Conservation (phyloP, 1,139 yeast genomes). For the Diutina catenulata region DNA sequence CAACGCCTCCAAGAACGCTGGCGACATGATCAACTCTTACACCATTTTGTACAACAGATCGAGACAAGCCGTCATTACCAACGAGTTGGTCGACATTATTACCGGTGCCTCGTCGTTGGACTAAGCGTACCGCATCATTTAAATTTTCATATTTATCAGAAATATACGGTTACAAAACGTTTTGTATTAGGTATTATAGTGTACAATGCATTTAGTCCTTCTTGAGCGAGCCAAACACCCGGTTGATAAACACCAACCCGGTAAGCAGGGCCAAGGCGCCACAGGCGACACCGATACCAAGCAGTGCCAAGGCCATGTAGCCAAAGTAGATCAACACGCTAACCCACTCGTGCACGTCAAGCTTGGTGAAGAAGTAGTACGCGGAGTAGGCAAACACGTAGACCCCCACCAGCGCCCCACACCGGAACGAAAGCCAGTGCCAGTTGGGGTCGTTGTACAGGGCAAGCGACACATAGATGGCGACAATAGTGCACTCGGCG, state of each 20-base stretch:
- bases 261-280: slow-evolving; percentile 68
- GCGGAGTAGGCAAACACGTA: slow-evolving; percentile 60
- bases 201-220: slow-evolving; percentile 27
- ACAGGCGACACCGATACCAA: slow-evolving; percentile 55
- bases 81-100: slow-evolving; percentile 97
- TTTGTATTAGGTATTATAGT: neutral
- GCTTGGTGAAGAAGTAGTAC: slow-evolving; percentile 47
- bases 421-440: slow-evolving; percentile 77
- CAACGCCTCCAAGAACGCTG: slow-evolving; percentile 98
- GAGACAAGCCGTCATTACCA: slow-evolving; percentile 99
- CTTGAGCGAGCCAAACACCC: slow-evolving; percentile 47
- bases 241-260: slow-evolving; percentile 47
- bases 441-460: slow-evolving; percentile 55
- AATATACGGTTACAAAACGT: neutral
- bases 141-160: neutral
- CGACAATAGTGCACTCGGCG: slow-evolving; percentile 63
- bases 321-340: slow-evolving; percentile 59
- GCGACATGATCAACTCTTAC: slow-evolving; percentile 94
- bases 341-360: slow-evolving; percentile 56
- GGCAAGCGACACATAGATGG: slow-evolving; percentile 50
- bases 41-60: slow-evolving; percentile 98
- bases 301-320: slow-evolving; percentile 56
- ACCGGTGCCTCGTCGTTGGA: slow-evolving; percentile 99
- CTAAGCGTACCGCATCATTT: slow-evolving; percentile 21
- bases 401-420: slow-evolving; percentile 63